phyloP scores from a whole-genome alignment of 345 rosid genomes.

The Camelina hispida region DNA sequence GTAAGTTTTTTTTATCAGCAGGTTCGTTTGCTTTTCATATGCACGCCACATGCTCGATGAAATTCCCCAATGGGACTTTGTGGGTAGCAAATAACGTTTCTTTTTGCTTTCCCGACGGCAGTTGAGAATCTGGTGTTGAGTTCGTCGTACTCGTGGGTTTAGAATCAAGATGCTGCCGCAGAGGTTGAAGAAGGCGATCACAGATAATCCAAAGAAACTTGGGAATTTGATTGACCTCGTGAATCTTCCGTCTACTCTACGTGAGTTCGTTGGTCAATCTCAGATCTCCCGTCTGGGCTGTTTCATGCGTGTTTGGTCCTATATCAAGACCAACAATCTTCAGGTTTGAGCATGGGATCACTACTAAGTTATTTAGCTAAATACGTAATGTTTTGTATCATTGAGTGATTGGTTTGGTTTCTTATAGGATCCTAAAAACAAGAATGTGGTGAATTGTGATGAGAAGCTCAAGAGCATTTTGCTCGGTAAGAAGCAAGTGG shows the following conservation, averaged over 20 bases:
- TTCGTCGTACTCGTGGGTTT: slow-evolving; percentile 18
- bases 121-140: slow-evolving; percentile 11
- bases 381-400: background rate
- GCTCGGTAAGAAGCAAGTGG: slow-evolving; percentile 78
- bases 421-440: slow-evolving; percentile 73
- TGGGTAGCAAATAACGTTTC: background rate
- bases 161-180: slow-evolving; percentile 69
- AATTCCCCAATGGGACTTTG: slow-evolving; percentile 30
- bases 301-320: slow-evolving; percentile 88
- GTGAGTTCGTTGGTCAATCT: slow-evolving; percentile 92
- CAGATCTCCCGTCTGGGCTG: slow-evolving; percentile 88
- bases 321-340: slow-evolving; percentile 86
- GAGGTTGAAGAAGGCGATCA: slow-evolving; percentile 65
- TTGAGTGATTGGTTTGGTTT: slow-evolving; percentile 16
- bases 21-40: background rate
- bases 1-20: background rate
- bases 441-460: slow-evolving; percentile 83
- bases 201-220: slow-evolving; percentile 84
- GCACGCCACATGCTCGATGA: slow-evolving; percentile 43
- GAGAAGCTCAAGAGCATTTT: slow-evolving; percentile 72
- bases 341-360: slow-evolving; percentile 53
- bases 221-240: slow-evolving; percentile 85
- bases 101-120: background rate
- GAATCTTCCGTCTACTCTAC: slow-evolving; percentile 78
- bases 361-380: background rate